Conservation (phyloP, 75 land plant species). For the Selaginella tamariscina region DNA sequence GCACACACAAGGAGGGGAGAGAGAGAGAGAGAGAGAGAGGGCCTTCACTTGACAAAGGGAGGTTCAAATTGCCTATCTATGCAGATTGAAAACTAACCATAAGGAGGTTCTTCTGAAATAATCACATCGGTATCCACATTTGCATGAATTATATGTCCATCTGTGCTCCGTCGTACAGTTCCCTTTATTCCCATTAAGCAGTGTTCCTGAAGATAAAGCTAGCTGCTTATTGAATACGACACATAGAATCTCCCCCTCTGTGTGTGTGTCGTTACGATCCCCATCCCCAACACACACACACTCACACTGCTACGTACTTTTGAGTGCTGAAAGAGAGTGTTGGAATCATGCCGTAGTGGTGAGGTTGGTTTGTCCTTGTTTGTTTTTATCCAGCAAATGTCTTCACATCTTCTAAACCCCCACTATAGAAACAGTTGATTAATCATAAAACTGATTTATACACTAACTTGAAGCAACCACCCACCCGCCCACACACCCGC, state of each 20-base stretch:
- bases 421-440: slow-evolving; percentile 43
- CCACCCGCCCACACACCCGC: neutral
- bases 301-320: slow-evolving; percentile 36
- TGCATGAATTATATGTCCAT: slow-evolving; percentile 99
- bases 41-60: too few species aligned
- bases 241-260: too few species aligned
- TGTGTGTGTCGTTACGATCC: too few species aligned
- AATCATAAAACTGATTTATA: neutral
- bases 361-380: slow-evolving; percentile 86
- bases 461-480: neutral
- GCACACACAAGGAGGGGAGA: neutral
- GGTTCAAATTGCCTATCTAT: too few species aligned
- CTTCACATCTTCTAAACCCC: slow-evolving; percentile 98
- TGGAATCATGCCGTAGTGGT: slow-evolving; percentile 86
- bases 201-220: slow-evolving; percentile 54
- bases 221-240: too few species aligned
- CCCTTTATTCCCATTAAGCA: slow-evolving; percentile 99
- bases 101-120: slow-evolving; percentile 90
- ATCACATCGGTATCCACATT: slow-evolving; percentile 97
- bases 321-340: slow-evolving; percentile 89
- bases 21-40: neutral
- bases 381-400: slow-evolving; percentile 98
- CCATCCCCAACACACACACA: too few species aligned
- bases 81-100: slow-evolving; percentile 37
- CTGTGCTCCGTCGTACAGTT: slow-evolving; percentile 93